Evolutionary conservation across 2,329 filamentous ascomycete species (phyloP), one percentile per base, ranked within the genome.

Genomic region (Colletotrichum sp.): DNA sequence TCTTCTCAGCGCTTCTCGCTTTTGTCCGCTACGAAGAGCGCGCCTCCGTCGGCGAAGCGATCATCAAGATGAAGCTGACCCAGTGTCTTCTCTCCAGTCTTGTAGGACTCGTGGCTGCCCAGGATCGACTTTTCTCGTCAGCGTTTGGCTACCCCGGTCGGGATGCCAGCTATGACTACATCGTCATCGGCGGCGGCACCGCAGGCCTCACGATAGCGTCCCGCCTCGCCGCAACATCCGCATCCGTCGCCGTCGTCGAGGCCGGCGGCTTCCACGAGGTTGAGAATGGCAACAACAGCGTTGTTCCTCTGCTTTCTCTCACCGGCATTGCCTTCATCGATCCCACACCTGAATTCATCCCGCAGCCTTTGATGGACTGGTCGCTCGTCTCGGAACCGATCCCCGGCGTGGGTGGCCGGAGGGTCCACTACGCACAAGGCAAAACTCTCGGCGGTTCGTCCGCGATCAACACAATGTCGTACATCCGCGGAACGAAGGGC

Each of bases 161-260:
- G 48, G 69, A 79, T 63, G 67, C 72, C 8, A 79, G 74, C 34
- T 79, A 68, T 48, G 77, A 79, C 58, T 79, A 77, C 67, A 28
- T 78, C 30, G 32, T 87, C 10, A 80, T 85, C 26, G 85, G 86
- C 34, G 85, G 85, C 36, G 85, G 85, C 24, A 86, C 82, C 0
- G 84, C 83, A 3, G 85, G 85, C 32, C 80, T 83, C 48, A 80
- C 81, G 0, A 65, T 86, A 2, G 85, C 82, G 5, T 78, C 78
- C 18, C 80, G 85, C 4, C 80, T 87, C 0, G 82, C 84, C 12
- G 78, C 82, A n/a, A 78, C 80, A 24, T 80, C 78, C 3, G 79
- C 75, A 55, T 78, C 77, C 6, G 85, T 87, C 16, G 84, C 85
- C 26, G 81, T 86, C 6, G 78, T 87, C 36, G 85, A 87, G 77